Evolutionary conservation across 148 eudicot species (phyloP).

Genomic region (Cornus florida): DNA sequence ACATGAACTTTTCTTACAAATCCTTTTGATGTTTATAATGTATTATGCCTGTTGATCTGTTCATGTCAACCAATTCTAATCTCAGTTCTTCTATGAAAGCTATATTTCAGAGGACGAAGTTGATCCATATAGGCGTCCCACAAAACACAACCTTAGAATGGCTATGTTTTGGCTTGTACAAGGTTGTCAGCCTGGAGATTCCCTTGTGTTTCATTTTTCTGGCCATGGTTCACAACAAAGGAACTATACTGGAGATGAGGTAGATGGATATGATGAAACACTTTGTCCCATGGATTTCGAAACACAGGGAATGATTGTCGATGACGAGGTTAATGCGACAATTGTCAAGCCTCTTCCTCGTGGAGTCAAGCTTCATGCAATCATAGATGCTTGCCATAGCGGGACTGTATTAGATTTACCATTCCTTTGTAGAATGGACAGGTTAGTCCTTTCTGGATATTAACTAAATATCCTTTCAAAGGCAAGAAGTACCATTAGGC

Average conservation of each 20-base stretch:
- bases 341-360: constrained; percentile 50
- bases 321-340: constrained; percentile 52
- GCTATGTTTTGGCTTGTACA: constrained; percentile 60
- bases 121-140: constrained; percentile 45
- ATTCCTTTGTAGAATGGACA: constrained; percentile 55
- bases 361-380: constrained; percentile 59
- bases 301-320: constrained; percentile 61
- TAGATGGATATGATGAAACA: constrained; percentile 61
- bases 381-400: constrained; percentile 58
- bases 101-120: constrained; percentile 47
- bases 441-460: constrained; percentile 18
- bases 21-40: background rate
- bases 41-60: background rate
- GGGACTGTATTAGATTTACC: constrained; percentile 61
- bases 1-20: background rate
- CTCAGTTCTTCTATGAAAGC: constrained; percentile 18
- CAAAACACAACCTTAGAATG: constrained; percentile 53
- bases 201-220: constrained; percentile 51
- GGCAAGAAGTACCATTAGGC: too few relatives aligned
- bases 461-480: background rate
- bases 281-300: constrained; percentile 52
- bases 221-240: constrained; percentile 64
- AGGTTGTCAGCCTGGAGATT: constrained; percentile 57
- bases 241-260: constrained; percentile 57
- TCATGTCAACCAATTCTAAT: constrained; percentile 8